Evolutionary conservation across 1,284 basidiomycete species (phyloP).

Genomic region (Anthracocystis panici-leucophaei): DNA sequence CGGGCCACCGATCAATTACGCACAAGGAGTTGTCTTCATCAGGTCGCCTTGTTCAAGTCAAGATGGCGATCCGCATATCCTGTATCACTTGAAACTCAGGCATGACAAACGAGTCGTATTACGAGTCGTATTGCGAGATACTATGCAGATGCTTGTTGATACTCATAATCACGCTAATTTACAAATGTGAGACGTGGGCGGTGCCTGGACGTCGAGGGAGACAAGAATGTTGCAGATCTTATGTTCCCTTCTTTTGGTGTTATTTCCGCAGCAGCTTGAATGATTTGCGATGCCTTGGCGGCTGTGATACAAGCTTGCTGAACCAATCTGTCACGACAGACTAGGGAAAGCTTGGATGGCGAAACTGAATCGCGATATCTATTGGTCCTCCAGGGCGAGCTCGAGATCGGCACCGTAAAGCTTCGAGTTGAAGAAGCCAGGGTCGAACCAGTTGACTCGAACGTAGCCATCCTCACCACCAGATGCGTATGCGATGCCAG

Average conservation of each 20-base stretch:
- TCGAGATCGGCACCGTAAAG: slow-evolving; percentile 68
- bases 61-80: too few species aligned
- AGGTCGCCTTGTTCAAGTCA: too few species aligned
- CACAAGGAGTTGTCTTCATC: too few species aligned
- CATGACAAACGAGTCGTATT: too few species aligned
- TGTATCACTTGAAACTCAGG: too few species aligned
- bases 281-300: background rate
- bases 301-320: background rate
- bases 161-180: slow-evolving; percentile 23
- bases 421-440: slow-evolving; percentile 65
- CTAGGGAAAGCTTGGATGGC: background rate
- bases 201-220: background rate
- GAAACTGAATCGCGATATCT: slow-evolving; percentile 11
- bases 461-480: slow-evolving; percentile 92
- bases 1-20: too few species aligned
- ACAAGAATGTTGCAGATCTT: background rate
- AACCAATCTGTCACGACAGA: background rate
- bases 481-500: slow-evolving; percentile 88
- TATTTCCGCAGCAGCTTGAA: background rate
- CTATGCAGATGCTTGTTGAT: too few species aligned
- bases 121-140: too few species aligned
- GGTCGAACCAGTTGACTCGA: slow-evolving; percentile 70
- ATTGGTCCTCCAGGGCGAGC: slow-evolving; percentile 66
- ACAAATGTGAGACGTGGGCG: slow-evolving; percentile 12
- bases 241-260: slow-evolving; percentile 14